phyloP scores from a whole-genome alignment of 768 basidiomycete species.

The Stropharia rugosoannulata region DNA sequence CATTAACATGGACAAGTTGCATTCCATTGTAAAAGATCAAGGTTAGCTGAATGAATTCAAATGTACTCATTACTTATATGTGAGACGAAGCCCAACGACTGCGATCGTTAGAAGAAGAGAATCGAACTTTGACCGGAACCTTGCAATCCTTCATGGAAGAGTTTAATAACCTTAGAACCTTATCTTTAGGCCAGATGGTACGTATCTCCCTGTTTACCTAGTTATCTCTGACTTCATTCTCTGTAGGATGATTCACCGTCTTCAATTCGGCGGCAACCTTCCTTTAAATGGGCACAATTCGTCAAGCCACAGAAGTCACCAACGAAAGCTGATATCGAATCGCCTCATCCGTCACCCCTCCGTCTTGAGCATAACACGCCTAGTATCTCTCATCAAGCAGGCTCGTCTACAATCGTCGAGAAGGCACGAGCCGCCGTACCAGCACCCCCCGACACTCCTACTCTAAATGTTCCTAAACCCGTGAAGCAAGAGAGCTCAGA shows the following conservation, averaged over 20 bases:
- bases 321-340: conserved; percentile 74
- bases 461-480: conserved; percentile 40
- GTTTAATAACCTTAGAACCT: conserved; percentile 39
- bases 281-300: conserved; percentile 88
- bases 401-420: conserved; percentile 27
- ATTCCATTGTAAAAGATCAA: conserved; percentile 71
- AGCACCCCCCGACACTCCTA: conserved; percentile 31
- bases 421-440: conserved; percentile 33
- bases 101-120: conserved; percentile 73
- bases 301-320: conserved; percentile 78
- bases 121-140: conserved; percentile 62
- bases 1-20: conserved; percentile 64
- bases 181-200: conserved; percentile 40
- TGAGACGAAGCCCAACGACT: conserved; percentile 60
- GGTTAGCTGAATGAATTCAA: conserved; percentile 37
- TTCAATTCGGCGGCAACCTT: conserved; percentile 67
- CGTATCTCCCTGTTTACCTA: conserved; percentile 13
- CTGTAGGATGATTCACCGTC: conserved; percentile 36
- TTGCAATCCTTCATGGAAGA: conserved; percentile 70
- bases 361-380: conserved; percentile 71
- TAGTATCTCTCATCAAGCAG: conserved; percentile 35
- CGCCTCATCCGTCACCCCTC: conserved; percentile 78
- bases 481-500: conserved; percentile 65
- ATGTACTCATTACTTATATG: not conserved
- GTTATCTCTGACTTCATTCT: conserved; percentile 9